These are phyloP conservation scores for Haematococcus lacustris DNA, from an alignment of 139 green algal species.

Conservation along the genomic window DNA sequence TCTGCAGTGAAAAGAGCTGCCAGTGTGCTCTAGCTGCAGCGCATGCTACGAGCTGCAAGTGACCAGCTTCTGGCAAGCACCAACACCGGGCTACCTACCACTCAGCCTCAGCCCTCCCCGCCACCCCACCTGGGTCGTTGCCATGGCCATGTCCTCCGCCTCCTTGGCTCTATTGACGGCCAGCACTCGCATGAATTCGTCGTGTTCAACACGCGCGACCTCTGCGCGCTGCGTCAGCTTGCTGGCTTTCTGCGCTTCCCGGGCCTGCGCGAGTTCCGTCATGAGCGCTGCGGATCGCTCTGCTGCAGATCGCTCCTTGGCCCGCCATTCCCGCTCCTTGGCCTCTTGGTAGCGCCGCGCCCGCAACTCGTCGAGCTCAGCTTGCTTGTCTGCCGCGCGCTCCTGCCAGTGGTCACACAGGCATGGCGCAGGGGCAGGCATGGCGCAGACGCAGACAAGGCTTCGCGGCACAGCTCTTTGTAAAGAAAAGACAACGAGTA, in stretches of 20 bases:
- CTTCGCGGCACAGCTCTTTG: no score
- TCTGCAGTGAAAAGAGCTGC: no score
- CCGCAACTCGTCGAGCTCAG: slow-evolving; percentile 78
- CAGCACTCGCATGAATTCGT: slow-evolving; percentile 71
- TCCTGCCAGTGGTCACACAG: slow-evolving; percentile 44
- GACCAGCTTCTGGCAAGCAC: no score
- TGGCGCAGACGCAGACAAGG: no score
- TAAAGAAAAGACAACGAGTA: no score
- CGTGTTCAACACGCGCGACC: slow-evolving; percentile 61
- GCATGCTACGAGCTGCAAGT: no score
- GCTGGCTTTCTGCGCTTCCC: slow-evolving; percentile 59
- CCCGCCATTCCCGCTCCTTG: slow-evolving; percentile 69
- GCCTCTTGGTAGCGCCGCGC: slow-evolving; percentile 43
- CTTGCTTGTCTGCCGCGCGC: slow-evolving; percentile 63
- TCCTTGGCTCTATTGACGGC: slow-evolving; percentile 55
- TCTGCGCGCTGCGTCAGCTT: slow-evolving; percentile 63
- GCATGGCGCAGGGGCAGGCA: no score
- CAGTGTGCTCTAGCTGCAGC: no score
- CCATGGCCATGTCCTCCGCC: slow-evolving; percentile 35
- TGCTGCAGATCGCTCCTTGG: slow-evolving; percentile 53
- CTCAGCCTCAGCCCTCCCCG: no score
- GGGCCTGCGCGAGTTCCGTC: slow-evolving; percentile 53
- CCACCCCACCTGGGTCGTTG: slow-evolving; percentile 18
- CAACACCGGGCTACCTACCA: no score
- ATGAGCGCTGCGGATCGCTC: slow-evolving; percentile 48